Conservation (phyloP, 306 rosid species). For the Canavalia ensiformis region DNA sequence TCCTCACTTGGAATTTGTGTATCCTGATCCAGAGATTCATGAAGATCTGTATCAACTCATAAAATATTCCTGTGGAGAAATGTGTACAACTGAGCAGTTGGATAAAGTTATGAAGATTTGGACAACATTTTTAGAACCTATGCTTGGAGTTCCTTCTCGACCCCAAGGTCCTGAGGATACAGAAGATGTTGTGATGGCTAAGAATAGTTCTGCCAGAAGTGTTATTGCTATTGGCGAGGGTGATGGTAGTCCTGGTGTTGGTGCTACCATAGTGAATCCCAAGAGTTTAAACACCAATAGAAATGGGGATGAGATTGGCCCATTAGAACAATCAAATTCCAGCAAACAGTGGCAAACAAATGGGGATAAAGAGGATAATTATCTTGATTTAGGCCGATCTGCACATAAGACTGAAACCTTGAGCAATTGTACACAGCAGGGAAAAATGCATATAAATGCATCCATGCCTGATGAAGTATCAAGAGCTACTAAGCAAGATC, state of each 20-base stretch:
- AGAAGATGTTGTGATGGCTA: constrained; percentile 80
- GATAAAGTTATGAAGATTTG: constrained; percentile 95
- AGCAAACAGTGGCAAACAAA: constrained; percentile 74
- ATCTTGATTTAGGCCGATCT: constrained; percentile 61
- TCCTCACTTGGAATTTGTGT: constrained; percentile 91
- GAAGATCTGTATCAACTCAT: constrained; percentile 93
- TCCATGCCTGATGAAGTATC: constrained; percentile 78
- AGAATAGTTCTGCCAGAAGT: constrained; percentile 60
- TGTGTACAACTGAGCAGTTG: constrained; percentile 89
- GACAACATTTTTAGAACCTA: constrained; percentile 91
- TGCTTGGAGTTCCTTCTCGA: constrained; percentile 85
- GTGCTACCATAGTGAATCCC: constrained; percentile 57
- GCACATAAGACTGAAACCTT: constrained; percentile 62
- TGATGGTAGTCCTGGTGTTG: constrained; percentile 70
- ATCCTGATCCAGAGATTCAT: constrained; percentile 84
- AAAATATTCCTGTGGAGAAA: constrained; percentile 96
- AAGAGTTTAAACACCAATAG: constrained; percentile 63
- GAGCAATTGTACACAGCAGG: constrained; percentile 63
- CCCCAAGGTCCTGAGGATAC: constrained; percentile 88
- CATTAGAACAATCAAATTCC: constrained; percentile 76
- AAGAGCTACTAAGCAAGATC: constrained; percentile 74
- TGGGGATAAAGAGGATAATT: constrained; percentile 74
- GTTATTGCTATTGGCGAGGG: constrained; percentile 63
- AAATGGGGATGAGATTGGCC: constrained; percentile 72
- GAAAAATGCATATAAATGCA: constrained; percentile 62